Base-by-base conservation (phyloP, 2,329 filamentous ascomycete genomes). In the Raffaelea ambrosiae region DNA sequence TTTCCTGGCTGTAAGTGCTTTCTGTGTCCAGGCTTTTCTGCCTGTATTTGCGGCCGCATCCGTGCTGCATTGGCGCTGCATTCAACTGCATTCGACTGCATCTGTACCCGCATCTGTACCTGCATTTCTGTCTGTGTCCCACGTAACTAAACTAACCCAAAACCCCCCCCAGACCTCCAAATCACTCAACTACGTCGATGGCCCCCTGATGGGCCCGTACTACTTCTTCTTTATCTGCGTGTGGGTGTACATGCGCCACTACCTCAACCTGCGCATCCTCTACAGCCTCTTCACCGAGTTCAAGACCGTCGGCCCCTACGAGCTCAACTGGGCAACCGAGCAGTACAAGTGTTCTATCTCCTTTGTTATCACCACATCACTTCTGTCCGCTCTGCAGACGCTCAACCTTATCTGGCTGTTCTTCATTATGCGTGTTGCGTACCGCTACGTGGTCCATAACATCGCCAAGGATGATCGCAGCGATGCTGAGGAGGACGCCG, bases 231-330 rank as follows among this genome's bases (percentile, higher is more conserved):
- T 95, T 70, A 84, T 94, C 64, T 71, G 70, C 54, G 73, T 84
- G 51, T 97, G 90, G 90, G 81, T 88, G 60, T 96, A 97, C 71
- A 72, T 91, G 53, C 88, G 90, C 48, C 90, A 97, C 68, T 88
- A 82, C 67, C 73, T 89, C 62, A 91, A 91, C 69, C 74, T 91
- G 44, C 73, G 74, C 59, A 88, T 93, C 64, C 74, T 93, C 59
- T 81, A 72, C 65, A 86, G 84, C 33, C 76, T 89, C 51, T 78
- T 89, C 58, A 86, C 81, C 57, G 79, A 88, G 60, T 89, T 87
- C 68, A 71, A 75, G 57, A 87, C 82, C 39, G 71, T 90, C 49
- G 86, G 86, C 1, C 83, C 85, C 39, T 90, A 80, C 62, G 79
- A 81, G 59, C 70, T 91, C 52, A 77, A 90, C 69, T 91, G 86